A percentile compares a stretch with the other conserved stretches of the same genome.
These are phyloP conservation scores for Luffa acutangula DNA, from an alignment of 306 rosid genomes.

Conservation along the genomic window DNA sequence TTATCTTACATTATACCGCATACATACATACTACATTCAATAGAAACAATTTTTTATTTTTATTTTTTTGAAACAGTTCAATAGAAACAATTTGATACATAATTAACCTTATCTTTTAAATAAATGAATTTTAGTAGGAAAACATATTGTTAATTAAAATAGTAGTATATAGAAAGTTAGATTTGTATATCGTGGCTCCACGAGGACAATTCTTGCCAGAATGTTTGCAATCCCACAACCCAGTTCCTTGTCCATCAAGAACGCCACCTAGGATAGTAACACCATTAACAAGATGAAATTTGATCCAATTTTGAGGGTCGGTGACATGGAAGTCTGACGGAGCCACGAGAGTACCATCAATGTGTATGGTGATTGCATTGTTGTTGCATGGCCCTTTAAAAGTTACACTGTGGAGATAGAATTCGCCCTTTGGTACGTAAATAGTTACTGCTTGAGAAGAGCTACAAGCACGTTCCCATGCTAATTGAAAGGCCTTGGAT, in stretches of 20 bases:
- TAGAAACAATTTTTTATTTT: too few relatives aligned
- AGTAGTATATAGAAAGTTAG: too few relatives aligned
- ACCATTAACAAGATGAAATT: background rate
- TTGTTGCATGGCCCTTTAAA: background rate
- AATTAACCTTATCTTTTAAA: too few relatives aligned
- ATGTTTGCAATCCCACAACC: background rate
- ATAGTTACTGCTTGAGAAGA: background rate
- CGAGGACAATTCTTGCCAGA: background rate
- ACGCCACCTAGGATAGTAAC: background rate
- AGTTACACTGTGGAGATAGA: background rate
- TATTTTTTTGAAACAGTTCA: too few relatives aligned
- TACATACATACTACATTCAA: too few relatives aligned
- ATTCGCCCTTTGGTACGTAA: background rate
- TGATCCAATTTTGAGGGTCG: too few relatives aligned
- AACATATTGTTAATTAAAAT: too few relatives aligned
- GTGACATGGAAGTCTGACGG: background rate
- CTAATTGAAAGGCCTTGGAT: background rate
- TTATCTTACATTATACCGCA: too few relatives aligned
- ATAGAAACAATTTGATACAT: too few relatives aligned
- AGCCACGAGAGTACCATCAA: background rate
- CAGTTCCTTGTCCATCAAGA: background rate
- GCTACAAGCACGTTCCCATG: background rate
- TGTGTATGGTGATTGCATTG: background rate
- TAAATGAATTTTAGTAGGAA: too few relatives aligned
- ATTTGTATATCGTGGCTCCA: background rate